phyloP scores from a whole-genome alignment of 805 yeast species.

The Spathaspora boniae region DNA sequence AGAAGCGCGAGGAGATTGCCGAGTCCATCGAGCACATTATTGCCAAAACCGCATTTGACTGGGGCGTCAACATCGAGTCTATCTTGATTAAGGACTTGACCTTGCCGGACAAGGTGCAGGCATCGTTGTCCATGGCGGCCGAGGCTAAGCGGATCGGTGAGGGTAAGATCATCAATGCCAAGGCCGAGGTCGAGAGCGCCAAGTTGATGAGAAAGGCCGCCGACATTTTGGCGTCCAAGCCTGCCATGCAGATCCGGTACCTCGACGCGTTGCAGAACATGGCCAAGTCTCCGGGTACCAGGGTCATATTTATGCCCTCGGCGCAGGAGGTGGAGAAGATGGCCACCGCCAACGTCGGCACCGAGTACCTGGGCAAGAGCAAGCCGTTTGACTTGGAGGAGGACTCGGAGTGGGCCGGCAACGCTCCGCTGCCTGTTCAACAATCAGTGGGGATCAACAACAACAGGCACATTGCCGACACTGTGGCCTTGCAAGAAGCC shows the following conservation, averaged over 20 bases:
- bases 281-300: conserved; percentile 60
- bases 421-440: conserved; percentile 7
- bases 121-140: conserved; percentile 68
- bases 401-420: conserved; percentile 21
- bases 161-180: conserved; percentile 69
- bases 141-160: conserved; percentile 76
- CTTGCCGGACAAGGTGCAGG: conserved; percentile 52
- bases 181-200: conserved; percentile 73
- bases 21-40: conserved; percentile 59
- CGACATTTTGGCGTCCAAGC: conserved; percentile 66
- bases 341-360: conserved; percentile 23
- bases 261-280: conserved; percentile 75
- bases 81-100: conserved; percentile 65
- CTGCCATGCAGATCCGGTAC: conserved; percentile 77
- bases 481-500: conserved; percentile 35
- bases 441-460: conserved; percentile 9
- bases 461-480: conserved; percentile 17
- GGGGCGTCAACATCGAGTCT: conserved; percentile 71
- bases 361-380: conserved; percentile 7
- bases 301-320: conserved; percentile 72
- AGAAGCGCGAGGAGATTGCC: conserved; percentile 69
- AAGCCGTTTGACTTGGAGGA: conserved; percentile 18
- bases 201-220: conserved; percentile 77
- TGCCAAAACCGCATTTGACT: conserved; percentile 55
- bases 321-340: conserved; percentile 40